Base-by-base conservation (phyloP, 768 basidiomycete genomes). In the Pholiota molesta region DNA sequence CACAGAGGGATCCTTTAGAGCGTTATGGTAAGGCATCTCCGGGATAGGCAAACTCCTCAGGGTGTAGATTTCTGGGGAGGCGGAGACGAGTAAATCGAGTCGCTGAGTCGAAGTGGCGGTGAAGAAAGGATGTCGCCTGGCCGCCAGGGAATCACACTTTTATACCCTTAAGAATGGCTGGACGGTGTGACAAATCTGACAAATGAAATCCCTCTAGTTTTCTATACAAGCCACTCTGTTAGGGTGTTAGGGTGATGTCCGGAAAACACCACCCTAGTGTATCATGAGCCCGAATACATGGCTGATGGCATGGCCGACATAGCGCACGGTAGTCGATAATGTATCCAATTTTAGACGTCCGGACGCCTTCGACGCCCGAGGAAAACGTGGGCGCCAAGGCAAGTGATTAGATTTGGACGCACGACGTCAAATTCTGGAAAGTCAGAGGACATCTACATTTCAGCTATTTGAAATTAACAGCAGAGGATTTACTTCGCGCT, bases 301-400 rank as follows among this genome's bases (percentile, higher is more conserved):
- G 55, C 13, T 42, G 28, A 57, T 57, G 44, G 11, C 29, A 31
- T 45, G 17, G 17, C 42, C 56, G 29, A 19, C 42, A 29, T 21
- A 5, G 40, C 23, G 35, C 33, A 56, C 26, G 5, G 9, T 28
- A 56, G 42, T 17, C 55, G 21, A 40, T 28, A 56, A 28, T 44
- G 31, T 10, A 16, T 26, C 56, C 56, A 31, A 33, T 45, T 45
- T 57, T 49, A 49, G 40, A 17, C n/a, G 28, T 57, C n/a, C 56
- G 19, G 44, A 49, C 44, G 56, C 31, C 42, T 28, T 29, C 26
- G 47, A 55, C 42, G 11, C 44, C 56, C 56, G 56, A 57, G 56
- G 56, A 57, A 45, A 45, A 57, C 26, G 56, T 57, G 16, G 56
- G 42, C 56, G 56, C 40, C 42, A 57, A 45, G 56, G 56, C 23